These are phyloP conservation scores for Colletotrichum magnum DNA, from an alignment of 2,329 filamentous ascomycete species.

Conservation along the genomic window DNA sequence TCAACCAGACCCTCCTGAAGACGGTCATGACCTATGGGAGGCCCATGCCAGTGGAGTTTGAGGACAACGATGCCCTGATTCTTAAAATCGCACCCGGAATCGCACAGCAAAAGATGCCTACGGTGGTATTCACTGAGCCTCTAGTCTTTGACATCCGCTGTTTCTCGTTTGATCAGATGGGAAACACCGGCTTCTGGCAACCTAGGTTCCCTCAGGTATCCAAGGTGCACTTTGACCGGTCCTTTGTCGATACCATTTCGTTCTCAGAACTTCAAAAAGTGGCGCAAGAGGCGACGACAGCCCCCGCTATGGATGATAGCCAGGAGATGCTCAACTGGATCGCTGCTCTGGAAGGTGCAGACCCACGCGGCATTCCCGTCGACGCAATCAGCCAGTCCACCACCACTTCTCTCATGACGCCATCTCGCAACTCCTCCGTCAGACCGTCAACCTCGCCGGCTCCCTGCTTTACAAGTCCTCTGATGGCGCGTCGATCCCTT, in stretches of 20 bases:
- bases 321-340: conserved; percentile 75
- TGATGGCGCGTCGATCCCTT: conserved; percentile 2
- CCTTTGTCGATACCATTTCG: conserved; percentile 76
- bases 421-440: conserved; percentile 24
- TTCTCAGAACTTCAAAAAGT: conserved; percentile 79
- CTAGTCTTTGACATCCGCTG: conserved; percentile 86
- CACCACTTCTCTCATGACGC: conserved; percentile 45
- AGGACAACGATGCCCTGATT: conserved; percentile 56
- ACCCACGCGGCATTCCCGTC: conserved; percentile 59
- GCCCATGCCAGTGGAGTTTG: conserved; percentile 56
- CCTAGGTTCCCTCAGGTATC: conserved; percentile 82
- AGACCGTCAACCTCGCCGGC: conserved; percentile 30
- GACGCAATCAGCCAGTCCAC: conserved; percentile 64
- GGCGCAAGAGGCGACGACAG: conserved; percentile 69
- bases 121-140: conserved; percentile 75
- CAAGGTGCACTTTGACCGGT: conserved; percentile 84
- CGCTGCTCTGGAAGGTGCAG: conserved; percentile 69
- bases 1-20: conserved; percentile 66
- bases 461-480: conserved; percentile 5
- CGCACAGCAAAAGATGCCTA: conserved; percentile 58
- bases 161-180: conserved; percentile 82
- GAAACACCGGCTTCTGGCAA: conserved; percentile 78
- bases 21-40: conserved; percentile 64
- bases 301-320: conserved; percentile 66
- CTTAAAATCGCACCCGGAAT: conserved; percentile 63